These are phyloP conservation scores for Coelastrella sp. DNA, from an alignment of 139 green algal genomes.

Conservation along the genomic window DNA sequence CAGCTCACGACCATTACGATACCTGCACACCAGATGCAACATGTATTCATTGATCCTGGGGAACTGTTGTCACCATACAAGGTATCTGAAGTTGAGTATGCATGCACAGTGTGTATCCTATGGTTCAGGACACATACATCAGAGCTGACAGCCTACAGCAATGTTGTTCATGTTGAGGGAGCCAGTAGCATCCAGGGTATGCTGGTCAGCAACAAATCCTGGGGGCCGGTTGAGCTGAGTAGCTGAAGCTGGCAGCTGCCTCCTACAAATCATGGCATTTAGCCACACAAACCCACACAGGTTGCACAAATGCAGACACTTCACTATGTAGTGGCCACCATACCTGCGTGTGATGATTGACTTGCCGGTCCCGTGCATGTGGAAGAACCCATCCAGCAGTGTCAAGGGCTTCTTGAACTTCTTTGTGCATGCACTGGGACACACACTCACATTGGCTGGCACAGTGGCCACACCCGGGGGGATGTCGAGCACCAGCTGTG, in stretches of 20 bases:
- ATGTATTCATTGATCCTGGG: not conserved
- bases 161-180: too few species aligned
- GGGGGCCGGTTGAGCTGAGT: too few species aligned
- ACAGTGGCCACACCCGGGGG: not conserved
- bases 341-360: slow-evolving; percentile 21
- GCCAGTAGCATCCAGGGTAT: too few species aligned
- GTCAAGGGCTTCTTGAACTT: slow-evolving; percentile 25
- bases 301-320: not conserved
- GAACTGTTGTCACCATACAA: not conserved
- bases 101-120: not conserved
- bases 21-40: not conserved
- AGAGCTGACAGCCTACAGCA: too few species aligned
- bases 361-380: slow-evolving; percentile 38
- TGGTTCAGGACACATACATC: too few species aligned
- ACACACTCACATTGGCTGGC: slow-evolving; percentile 23
- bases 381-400: slow-evolving; percentile 36
- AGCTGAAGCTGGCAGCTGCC: not conserved
- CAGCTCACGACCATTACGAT: slow-evolving; percentile 17
- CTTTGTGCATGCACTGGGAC: slow-evolving; percentile 9
- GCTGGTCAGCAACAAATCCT: too few species aligned
- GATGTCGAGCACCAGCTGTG: slow-evolving; percentile 29
- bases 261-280: not conserved
- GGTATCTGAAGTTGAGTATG: not conserved
- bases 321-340: not conserved
- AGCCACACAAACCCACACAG: not conserved